A percentile compares a stretch with the other conserved stretches of the same genome.
These are phyloP conservation scores for Shiraia bambusicola DNA, from an alignment of 2,329 filamentous ascomycete genomes.

Conservation along the genomic window DNA sequence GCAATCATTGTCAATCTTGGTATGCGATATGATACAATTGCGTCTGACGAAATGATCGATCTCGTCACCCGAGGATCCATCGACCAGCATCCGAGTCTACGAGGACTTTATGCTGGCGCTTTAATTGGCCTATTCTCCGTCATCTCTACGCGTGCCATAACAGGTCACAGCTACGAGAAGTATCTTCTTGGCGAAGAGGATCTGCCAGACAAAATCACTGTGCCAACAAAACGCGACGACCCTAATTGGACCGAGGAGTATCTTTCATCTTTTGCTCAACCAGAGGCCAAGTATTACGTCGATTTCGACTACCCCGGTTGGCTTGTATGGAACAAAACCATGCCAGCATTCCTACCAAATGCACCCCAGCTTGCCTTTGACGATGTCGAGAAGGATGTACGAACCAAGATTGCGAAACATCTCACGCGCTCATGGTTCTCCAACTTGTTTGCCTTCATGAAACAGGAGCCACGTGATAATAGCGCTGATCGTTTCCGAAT, in stretches of 20 bases:
- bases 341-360: conserved; percentile 75
- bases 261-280: conserved; percentile 73
- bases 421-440: conserved; percentile 84
- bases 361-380: conserved; percentile 76
- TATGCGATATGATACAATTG: conserved; percentile 86
- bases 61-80: conserved; percentile 81
- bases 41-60: conserved; percentile 77
- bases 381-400: conserved; percentile 70
- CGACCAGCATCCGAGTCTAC: conserved; percentile 84
- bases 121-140: conserved; percentile 77
- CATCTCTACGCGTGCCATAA: conserved; percentile 82
- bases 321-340: conserved; percentile 90
- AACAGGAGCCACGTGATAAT: conserved; percentile 88
- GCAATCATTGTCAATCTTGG: conserved; percentile 90
- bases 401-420: conserved; percentile 76
- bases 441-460: conserved; percentile 87
- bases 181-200: conserved; percentile 80
- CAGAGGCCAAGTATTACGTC: conserved; percentile 82
- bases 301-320: conserved; percentile 92
- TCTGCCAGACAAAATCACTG: conserved; percentile 72
- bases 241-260: conserved; percentile 77
- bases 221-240: conserved; percentile 70
- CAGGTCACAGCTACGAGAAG: conserved; percentile 82
- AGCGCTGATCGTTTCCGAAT: conserved; percentile 85
- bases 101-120: conserved; percentile 77